Conservation (phyloP, 2,329 filamentous ascomycete species). For the Ophiostoma pallidulum region DNA sequence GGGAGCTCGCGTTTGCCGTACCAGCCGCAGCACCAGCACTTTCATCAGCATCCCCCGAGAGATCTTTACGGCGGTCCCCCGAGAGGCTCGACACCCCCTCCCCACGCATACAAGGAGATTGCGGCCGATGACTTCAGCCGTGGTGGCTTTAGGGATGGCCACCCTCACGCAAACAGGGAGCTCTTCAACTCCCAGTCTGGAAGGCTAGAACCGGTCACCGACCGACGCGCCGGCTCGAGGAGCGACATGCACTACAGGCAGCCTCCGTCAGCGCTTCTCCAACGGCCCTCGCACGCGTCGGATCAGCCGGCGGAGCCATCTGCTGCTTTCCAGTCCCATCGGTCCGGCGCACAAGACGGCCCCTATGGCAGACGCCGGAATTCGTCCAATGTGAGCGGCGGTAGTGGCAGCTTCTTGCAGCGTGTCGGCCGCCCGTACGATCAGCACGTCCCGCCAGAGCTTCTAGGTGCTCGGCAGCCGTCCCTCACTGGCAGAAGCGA, state of each 20-base stretch:
- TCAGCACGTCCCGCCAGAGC: constrained; percentile 31
- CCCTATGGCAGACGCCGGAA: constrained; percentile 68
- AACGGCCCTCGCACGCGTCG: constrained; percentile 53
- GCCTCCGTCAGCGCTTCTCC: constrained; percentile 57
- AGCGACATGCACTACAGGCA: constrained; percentile 60
- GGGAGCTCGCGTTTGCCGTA: neutral
- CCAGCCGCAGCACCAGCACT: constrained; percentile 1
- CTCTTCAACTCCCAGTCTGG: constrained; percentile 94
- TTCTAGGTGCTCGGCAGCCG: constrained; percentile 35
- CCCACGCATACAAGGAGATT: constrained; percentile 63
- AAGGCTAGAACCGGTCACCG: constrained; percentile 78
- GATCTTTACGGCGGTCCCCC: constrained; percentile 38
- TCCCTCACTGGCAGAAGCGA: constrained; percentile 44
- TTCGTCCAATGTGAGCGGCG: constrained; percentile 86
- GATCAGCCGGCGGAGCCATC: constrained; percentile 67
- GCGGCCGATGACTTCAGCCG: constrained; percentile 90
- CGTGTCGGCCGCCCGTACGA: constrained; percentile 41
- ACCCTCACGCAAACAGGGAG: constrained; percentile 56
- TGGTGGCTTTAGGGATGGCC: constrained; percentile 67
- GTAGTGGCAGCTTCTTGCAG: constrained; percentile 61
- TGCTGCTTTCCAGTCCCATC: constrained; percentile 72
- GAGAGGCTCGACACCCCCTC: constrained; percentile 26
- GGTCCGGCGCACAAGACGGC: constrained; percentile 55
- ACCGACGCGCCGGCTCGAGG: constrained; percentile 62
- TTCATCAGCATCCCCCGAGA: constrained; percentile 29